Conservation (phyloP, 2,329 filamentous ascomycete species). For the Curvularia hawaiiensis region DNA sequence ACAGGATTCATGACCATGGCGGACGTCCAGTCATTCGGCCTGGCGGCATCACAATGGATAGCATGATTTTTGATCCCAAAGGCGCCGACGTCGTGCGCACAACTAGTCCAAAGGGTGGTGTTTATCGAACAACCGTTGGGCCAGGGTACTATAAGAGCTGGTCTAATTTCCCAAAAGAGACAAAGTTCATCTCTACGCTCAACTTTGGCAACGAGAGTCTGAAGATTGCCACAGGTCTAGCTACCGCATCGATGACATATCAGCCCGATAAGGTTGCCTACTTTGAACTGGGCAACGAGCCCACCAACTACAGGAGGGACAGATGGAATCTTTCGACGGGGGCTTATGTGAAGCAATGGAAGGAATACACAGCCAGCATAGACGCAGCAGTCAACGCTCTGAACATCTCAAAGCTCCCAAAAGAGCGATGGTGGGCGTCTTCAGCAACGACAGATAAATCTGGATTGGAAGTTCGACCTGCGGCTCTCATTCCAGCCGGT, state of each 20-base stretch:
- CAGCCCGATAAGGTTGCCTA: slow-evolving; percentile 15
- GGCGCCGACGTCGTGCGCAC: slow-evolving; percentile 14
- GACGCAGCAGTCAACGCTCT: slow-evolving; percentile 8
- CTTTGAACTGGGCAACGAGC: slow-evolving; percentile 18
- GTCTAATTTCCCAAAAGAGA: slow-evolving; percentile 18
- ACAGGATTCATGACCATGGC: slow-evolving; percentile 16
- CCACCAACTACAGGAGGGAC: slow-evolving; percentile 12
- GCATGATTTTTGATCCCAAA: slow-evolving; percentile 14
- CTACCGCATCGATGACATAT: slow-evolving; percentile 13
- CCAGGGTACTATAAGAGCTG: slow-evolving; percentile 17
- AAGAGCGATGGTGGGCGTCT: slow-evolving; percentile 20
- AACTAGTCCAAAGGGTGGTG: slow-evolving; percentile 14
- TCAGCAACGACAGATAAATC: slow-evolving; percentile 18
- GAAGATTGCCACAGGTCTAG: slow-evolving; percentile 13
- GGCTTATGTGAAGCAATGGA: slow-evolving; percentile 16
- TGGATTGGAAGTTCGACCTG: slow-evolving; percentile 14
- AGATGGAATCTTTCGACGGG: slow-evolving; percentile 14
- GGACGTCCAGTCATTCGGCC: slow-evolving; percentile 17
- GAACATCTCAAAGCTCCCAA: slow-evolving; percentile 1
- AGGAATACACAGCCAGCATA: slow-evolving; percentile 13
- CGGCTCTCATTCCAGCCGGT: slow-evolving; percentile 17
- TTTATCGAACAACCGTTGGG: slow-evolving; percentile 17
- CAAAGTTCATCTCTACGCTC: slow-evolving; percentile 16
- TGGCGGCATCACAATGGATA: slow-evolving; percentile 19
- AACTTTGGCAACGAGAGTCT: slow-evolving; percentile 20